Base-by-base conservation (phyloP, 306 rosid genomes). In the Prunus fruticosa region DNA sequence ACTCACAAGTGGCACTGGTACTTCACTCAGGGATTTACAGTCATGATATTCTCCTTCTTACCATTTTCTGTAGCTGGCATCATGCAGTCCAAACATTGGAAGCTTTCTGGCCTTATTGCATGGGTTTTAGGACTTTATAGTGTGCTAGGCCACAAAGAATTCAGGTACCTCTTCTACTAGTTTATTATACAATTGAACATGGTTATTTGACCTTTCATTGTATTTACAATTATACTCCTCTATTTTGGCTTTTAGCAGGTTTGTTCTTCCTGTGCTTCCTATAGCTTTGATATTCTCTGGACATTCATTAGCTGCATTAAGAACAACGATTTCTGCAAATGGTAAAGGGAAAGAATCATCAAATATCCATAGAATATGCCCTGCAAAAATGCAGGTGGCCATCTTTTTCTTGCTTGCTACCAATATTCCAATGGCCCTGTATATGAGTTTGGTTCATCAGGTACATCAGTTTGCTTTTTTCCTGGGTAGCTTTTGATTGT, bases 1-100 rank as follows among this genome's bases (percentile, higher is more conserved):
- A 95, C 97, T 81, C 98, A 95, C 86, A 71, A 73, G 81, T 92
- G 98, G 98, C 96, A 95, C 89, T 95, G 99, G 99, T 95, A 95
- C 92, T 88, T 95, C 84, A 90, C 91, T 79, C 93, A 90, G 87
- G 99, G 96, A 78, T 95, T 95, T 83, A 27, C 90, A 0, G 97
- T 86, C 83, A 92, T 95, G 93, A 75, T 95, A 78, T 85, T 95
- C 81, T 81, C 91, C 32, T 84, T 88, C 87, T 71, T 92, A 74
- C 99, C 99, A 69, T 90, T 92, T 83, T 90, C 88, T 51, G 66
- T 90, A 60, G 90, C 88, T 71, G 99, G 99, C 74, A 87, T 92
- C 41, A 49, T 88, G 64, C 78, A 76, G 78, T 95, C 97, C 73
- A 92, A 83, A 79, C 85, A 92, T 34, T 89, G 97, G 99, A 92